Evolutionary conservation across 768 basidiomycete genomes (phyloP), one percentile per base, ranked within the genome.

Genomic region (Mycena metata): DNA sequence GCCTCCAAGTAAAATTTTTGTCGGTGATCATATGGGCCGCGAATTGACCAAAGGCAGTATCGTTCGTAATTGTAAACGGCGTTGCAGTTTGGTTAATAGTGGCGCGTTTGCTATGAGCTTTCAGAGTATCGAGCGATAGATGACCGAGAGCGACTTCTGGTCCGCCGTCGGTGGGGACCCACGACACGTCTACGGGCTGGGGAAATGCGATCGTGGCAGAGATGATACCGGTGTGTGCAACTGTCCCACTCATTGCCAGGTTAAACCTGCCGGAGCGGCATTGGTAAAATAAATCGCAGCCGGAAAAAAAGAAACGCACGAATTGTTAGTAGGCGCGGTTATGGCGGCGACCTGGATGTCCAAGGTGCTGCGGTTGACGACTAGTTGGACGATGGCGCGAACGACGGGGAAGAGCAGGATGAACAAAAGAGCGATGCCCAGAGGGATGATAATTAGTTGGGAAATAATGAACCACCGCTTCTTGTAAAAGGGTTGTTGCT

Each of bases 321-420:
- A 86, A 9, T 76, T 77, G 68, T 92, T 91, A n/a, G 81, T 74
- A 7, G 91, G 87, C 19, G 78, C 79, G 0, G 80, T 80, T 63
- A 92, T 90, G 17, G 78, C 77, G 10, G 86, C 89, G 30, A 74
- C 75, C 30, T 88, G 80, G 49, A 93, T 80, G 62, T 88, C 82
- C 39, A 93, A 79, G 23, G 82, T 82, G 39, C 86, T 79, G 42
- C 82, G 81, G 64, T 91, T 87, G 17, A 92, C 84, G 45, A 92
- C 86, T 46, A 88, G 83, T 69, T 91, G 90, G 21, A 86, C 84
- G 69, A 92, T 90, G 50, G 90, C 90, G 56, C 79, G 84, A 63
- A 92, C 82, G 62, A 92, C 89, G 8, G 91, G 91, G 76, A 87
- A 92, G 24, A 93, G 77, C 13, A 92, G 52, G 67, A 92, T 86